These are phyloP conservation scores for Breynia disticha DNA, from an alignment of 441 rosid genomes.

Conservation along the genomic window DNA sequence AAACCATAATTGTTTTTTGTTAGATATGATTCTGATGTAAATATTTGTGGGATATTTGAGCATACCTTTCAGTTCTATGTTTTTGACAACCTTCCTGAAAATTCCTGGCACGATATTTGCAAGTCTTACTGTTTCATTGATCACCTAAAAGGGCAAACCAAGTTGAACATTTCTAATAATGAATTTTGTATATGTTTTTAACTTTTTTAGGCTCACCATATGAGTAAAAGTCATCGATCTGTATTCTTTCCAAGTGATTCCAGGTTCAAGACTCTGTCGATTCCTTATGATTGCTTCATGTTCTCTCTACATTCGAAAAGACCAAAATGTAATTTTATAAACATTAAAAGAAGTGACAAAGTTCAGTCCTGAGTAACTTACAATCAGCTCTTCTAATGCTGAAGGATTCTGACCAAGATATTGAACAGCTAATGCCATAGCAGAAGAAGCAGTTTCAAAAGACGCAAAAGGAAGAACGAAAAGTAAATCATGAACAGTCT, in stretches of 20 bases:
- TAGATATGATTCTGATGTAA: background rate
- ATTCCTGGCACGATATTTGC: conserved; percentile 36
- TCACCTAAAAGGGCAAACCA: conserved; percentile 22
- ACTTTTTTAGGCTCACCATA: conserved; percentile 20
- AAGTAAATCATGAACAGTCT: conserved; percentile 24
- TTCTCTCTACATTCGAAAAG: conserved; percentile 23
- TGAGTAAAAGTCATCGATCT: conserved; percentile 41
- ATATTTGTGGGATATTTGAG: background rate
- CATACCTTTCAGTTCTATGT: conserved; percentile 30
- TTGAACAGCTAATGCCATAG: conserved; percentile 21
- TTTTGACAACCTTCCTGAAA: conserved; percentile 34
- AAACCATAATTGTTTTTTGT: background rate
- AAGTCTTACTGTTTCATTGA: conserved; percentile 37
- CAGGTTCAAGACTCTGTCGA: conserved; percentile 17
- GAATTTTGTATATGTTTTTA: too few species aligned
- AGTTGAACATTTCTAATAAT: too few species aligned
- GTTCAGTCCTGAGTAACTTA: conserved; percentile 4
- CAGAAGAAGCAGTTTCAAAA: conserved; percentile 29
- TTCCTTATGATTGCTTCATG: conserved; percentile 29
- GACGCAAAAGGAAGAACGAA: conserved; percentile 31
- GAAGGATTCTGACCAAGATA: conserved; percentile 16
- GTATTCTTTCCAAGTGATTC: conserved; percentile 41
- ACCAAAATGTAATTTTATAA: background rate
- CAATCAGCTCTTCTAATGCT: conserved; percentile 25
- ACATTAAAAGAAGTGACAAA: background rate